Evolutionary conservation across 2,329 filamentous ascomycete genomes (phyloP), one percentile per base, ranked within the genome.

Genomic region (Aspergillus aculeatinus): DNA sequence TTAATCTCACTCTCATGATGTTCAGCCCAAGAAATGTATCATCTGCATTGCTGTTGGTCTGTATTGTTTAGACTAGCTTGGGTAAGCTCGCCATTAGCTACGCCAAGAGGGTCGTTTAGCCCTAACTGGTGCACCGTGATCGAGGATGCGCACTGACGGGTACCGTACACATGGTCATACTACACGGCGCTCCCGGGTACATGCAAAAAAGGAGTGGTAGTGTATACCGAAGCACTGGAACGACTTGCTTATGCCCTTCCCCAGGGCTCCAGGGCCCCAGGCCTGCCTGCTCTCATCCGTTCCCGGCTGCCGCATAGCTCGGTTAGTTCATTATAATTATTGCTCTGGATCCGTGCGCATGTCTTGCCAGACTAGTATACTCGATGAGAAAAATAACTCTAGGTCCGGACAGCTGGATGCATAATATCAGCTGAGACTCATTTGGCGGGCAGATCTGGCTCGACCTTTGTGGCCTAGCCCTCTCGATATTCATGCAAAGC

Each of bases 281-380:
- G n/a, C 19, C 14, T 16, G 48, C 9, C 11, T 19, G 11, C 33
- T n/a, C 29, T 35, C 31, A 33, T 33, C 31, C 10, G 19, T 35
- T n/a, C 9, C 31, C 53, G 23, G 16, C 25, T 55, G 53, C 53
- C 53, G 53, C 53, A 55, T 55, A 55, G 11, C 53, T 55, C 53
- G 53, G 42, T 55, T 48, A 48, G n/a, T 33, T 44, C n/a, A 55
- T 48, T 48, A 11, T 48, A 11, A 31, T 48, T 48, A 29, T 16
- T 39, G 44, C 53, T 33, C 44, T 48, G 14, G 44, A 16, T 55
- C 42, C 53, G 53, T 55, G 53, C 53, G 48, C 53, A 25, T 21
- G 53, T 42, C 53, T 55, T 48, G 53, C 53, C 14, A 48, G 42
- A 44, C 53, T 25, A 29, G 44, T 48, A 35, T 31, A 11, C 19